These are phyloP conservation scores for Fusarium staphyleae DNA, from an alignment of 2,329 filamentous ascomycete species.

Conservation along the genomic window DNA sequence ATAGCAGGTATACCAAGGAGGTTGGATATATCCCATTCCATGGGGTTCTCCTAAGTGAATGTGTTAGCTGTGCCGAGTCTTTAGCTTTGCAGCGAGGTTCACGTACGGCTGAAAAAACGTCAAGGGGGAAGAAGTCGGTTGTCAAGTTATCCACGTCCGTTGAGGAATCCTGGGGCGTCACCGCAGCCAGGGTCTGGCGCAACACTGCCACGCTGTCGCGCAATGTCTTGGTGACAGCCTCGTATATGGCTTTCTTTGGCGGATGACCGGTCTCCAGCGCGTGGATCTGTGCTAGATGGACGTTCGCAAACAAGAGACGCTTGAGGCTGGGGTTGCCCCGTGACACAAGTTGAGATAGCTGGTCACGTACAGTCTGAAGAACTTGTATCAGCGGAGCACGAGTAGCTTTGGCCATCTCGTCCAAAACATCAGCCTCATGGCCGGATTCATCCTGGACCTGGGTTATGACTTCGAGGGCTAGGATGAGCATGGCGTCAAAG, in stretches of 20 bases:
- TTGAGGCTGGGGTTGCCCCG: conserved; percentile 38
- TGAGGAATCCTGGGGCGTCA: conserved; percentile 31
- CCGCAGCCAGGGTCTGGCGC: conserved; percentile 16
- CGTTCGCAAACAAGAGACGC: conserved; percentile 35
- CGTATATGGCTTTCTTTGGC: conserved; percentile 35
- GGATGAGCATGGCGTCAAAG: conserved; percentile 37
- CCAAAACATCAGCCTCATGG: conserved; percentile 34
- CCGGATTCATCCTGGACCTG: conserved; percentile 36
- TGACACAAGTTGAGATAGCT: conserved; percentile 29
- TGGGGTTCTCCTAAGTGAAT: conserved; percentile 28
- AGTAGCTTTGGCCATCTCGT: conserved; percentile 32
- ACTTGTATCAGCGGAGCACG: conserved; percentile 33
- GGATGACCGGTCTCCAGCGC: conserved; percentile 33
- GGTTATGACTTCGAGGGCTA: conserved; percentile 36
- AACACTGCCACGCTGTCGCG: conserved; percentile 30
- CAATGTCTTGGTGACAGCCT: conserved; percentile 29
- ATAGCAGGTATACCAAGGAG: conserved; percentile 32
- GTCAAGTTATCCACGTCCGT: conserved; percentile 21
- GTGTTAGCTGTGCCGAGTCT: conserved; percentile 10
- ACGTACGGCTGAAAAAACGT: conserved; percentile 33
- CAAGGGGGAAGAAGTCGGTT: conserved; percentile 26
- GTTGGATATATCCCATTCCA: conserved; percentile 39
- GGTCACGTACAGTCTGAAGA: conserved; percentile 28
- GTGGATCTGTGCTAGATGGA: conserved; percentile 35
- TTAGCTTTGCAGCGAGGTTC: background rate